A percentile compares a stretch with the other conserved stretches of the same genome.
Evolutionary conservation across 129 eudicot species (phyloP).

Genomic region (Kitagawia praeruptora): DNA sequence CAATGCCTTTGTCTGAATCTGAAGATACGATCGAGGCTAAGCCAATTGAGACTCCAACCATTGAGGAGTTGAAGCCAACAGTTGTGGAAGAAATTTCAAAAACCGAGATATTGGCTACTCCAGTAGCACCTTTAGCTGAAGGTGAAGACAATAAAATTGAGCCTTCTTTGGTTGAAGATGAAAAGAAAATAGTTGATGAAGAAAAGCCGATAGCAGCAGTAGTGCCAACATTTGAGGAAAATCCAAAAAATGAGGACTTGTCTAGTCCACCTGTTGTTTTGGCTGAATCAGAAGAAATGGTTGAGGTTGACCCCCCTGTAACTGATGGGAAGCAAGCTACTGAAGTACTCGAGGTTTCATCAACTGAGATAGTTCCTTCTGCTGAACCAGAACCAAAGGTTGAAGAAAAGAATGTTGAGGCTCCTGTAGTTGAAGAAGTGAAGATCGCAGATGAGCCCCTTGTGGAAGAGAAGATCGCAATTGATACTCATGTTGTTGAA

Average conservation of each 20-base stretch:
- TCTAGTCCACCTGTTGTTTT: constrained; percentile 1
- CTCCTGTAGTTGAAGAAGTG: constrained; percentile 11
- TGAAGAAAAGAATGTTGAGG: constrained; percentile 26
- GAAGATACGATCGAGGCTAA: constrained; percentile 24
- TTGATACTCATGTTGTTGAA: constrained; percentile 12
- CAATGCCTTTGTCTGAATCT: not conserved
- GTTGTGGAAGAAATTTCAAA: not conserved
- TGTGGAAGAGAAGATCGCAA: constrained; percentile 3
- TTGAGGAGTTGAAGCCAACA: constrained; percentile 14
- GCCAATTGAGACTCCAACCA: constrained; percentile 15
- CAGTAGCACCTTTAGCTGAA: constrained; percentile 16
- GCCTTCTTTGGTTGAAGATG: constrained; percentile 14
- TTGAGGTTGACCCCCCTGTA: constrained; percentile 11
- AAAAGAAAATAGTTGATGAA: constrained; percentile 9
- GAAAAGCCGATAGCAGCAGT: constrained; percentile 17
- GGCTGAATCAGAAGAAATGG: constrained; percentile 7
- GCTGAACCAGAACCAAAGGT: constrained; percentile 19
- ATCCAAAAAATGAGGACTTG: constrained; percentile 14
- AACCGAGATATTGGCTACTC: not conserved
- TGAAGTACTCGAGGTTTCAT: not conserved
- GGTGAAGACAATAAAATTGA: constrained; percentile 24
- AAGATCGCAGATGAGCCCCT: not conserved
- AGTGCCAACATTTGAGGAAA: constrained; percentile 8
- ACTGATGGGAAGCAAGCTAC: not conserved
- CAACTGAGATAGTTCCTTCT: not conserved